Conservation (phyloP, 495 filamentous ascomycete species). For the Glutinoglossum americanum region DNA sequence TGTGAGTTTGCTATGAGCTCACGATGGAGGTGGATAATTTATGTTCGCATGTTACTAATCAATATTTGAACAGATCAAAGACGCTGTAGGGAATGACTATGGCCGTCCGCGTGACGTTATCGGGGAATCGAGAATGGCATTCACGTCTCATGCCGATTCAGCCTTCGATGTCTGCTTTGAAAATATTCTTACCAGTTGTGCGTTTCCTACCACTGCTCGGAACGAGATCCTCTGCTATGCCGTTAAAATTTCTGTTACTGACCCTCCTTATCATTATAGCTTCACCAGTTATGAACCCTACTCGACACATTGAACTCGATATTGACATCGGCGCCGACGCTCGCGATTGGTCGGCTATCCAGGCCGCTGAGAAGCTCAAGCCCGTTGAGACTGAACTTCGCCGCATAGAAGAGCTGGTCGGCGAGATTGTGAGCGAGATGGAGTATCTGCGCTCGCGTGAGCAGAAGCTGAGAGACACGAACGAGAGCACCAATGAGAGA, state of each 20-base stretch:
- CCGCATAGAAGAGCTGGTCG: slow-evolving; percentile 71
- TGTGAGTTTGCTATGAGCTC: slow-evolving; percentile 32
- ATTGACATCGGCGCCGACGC: slow-evolving; percentile 98
- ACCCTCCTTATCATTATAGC: slow-evolving; percentile 4
- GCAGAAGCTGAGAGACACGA: slow-evolving; percentile 92
- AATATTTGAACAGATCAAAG: slow-evolving; percentile 46
- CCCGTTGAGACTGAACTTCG: slow-evolving; percentile 89
- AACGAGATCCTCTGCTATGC: neutral
- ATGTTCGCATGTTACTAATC: neutral
- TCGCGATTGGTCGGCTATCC: slow-evolving; percentile 93
- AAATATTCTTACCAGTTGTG: slow-evolving; percentile 56
- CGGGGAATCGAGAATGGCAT: slow-evolving; percentile 81
- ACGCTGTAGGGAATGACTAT: slow-evolving; percentile 89
- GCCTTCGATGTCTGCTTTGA: slow-evolving; percentile 97
- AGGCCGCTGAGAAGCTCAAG: slow-evolving; percentile 92
- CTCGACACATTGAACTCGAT: slow-evolving; percentile 76
- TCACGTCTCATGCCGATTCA: slow-evolving; percentile 83
- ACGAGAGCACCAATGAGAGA: slow-evolving; percentile 96
- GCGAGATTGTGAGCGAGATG: slow-evolving; percentile 68
- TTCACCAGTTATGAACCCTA: slow-evolving; percentile 29
- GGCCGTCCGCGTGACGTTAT: slow-evolving; percentile 74
- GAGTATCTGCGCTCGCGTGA: slow-evolving; percentile 78
- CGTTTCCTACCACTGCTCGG: slow-evolving; percentile 4
- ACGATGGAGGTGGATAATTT: neutral
- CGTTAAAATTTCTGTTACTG: neutral